These are phyloP conservation scores for Wickerhamiella nectarea DNA, from an alignment of 805 yeast genomes.

Conservation along the genomic window DNA sequence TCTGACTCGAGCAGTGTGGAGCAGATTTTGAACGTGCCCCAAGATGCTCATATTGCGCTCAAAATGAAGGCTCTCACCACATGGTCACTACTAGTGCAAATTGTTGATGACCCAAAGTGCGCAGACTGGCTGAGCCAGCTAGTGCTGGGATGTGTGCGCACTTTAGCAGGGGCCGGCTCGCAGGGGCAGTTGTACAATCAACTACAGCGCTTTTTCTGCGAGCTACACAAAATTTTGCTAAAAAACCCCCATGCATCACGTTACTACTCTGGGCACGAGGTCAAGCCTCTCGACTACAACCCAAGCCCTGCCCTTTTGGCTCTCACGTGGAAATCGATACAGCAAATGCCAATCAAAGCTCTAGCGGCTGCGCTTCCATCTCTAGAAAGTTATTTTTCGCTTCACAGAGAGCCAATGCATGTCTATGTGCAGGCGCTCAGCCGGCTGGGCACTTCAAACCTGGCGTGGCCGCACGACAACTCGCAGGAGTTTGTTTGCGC, in stretches of 20 bases:
- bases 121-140: conserved; percentile 14
- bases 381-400: background rate
- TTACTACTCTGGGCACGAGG: background rate
- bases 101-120: conserved; percentile 5
- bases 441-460: background rate
- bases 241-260: background rate
- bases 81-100: conserved; percentile 14
- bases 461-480: conserved; percentile 5
- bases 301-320: background rate
- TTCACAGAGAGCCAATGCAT: background rate
- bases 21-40: conserved; percentile 15
- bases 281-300: background rate
- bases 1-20: conserved; percentile 6
- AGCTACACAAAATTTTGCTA: background rate
- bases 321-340: background rate
- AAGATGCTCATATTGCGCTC: conserved; percentile 16
- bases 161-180: background rate
- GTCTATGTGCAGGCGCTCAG: background rate
- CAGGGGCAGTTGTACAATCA: background rate
- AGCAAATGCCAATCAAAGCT: background rate
- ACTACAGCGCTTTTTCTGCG: background rate
- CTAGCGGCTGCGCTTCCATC: background rate
- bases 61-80: conserved; percentile 18
- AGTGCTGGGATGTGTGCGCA: background rate
- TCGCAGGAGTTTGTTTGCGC: background rate